Percentiles rank a stretch among this genome's conserved stretches.
Evolutionary conservation across 805 yeast species (phyloP).

Genomic region (Metschnikowia kofuensis): DNA sequence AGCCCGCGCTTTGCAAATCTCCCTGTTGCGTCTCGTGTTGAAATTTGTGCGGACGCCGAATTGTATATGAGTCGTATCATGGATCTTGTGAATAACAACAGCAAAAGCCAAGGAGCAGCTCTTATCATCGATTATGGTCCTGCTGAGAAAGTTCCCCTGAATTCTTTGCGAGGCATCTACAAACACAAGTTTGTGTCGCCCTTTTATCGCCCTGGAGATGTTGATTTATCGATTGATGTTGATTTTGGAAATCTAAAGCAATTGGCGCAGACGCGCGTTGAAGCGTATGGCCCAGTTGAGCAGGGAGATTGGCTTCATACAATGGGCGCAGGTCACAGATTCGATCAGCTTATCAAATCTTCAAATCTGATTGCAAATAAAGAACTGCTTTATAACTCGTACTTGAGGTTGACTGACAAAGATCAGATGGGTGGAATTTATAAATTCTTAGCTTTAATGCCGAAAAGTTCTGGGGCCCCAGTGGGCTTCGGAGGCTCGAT

Average conservation of each 20-base stretch:
- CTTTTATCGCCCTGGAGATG: slow-evolving; percentile 70
- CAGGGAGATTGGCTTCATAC: slow-evolving; percentile 80
- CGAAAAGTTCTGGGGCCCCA: slow-evolving; percentile 41
- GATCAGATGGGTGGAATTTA: slow-evolving; percentile 75
- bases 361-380: slow-evolving; percentile 41
- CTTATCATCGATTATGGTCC: slow-evolving; percentile 80
- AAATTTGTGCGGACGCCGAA: slow-evolving; percentile 73
- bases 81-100: slow-evolving; percentile 37
- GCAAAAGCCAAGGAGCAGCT: slow-evolving; percentile 53
- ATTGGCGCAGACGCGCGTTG: slow-evolving; percentile 18
- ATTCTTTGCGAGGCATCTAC: slow-evolving; percentile 69
- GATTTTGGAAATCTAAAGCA: slow-evolving; percentile 61
- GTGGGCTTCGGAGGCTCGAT: slow-evolving; percentile 48
- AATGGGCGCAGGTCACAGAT: slow-evolving; percentile 71
- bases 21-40: slow-evolving; percentile 58
- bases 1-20: slow-evolving; percentile 50
- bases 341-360: slow-evolving; percentile 52
- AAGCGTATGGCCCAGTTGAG: slow-evolving; percentile 55
- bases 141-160: slow-evolving; percentile 57
- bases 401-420: slow-evolving; percentile 60
- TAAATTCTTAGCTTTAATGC: slow-evolving; percentile 65
- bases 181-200: slow-evolving; percentile 75
- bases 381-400: slow-evolving; percentile 54
- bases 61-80: slow-evolving; percentile 54
- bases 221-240: slow-evolving; percentile 80